Conservation (phyloP, 176 grass and related monocot genomes). For the Aechmea fasciata region DNA sequence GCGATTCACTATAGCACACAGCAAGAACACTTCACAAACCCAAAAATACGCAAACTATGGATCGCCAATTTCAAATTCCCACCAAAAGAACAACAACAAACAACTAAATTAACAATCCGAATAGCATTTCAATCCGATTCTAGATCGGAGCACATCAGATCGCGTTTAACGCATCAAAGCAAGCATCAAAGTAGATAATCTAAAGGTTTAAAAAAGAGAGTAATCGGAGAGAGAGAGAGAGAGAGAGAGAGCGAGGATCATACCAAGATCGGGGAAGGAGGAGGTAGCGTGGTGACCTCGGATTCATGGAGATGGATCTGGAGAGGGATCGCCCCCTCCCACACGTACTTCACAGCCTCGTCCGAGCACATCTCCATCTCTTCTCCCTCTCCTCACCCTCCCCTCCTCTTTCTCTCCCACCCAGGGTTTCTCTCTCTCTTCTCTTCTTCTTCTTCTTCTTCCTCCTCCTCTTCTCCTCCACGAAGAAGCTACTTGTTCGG, state of each 20-base stretch:
- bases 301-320: conserved; percentile 93
- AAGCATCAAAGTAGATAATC: too few species aligned
- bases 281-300: conserved; percentile 80
- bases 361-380: conserved; percentile 39
- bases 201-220: neutral
- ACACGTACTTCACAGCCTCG: conserved; percentile 63
- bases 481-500: too few species aligned
- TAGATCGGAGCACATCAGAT: too few species aligned
- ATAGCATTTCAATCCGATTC: too few species aligned
- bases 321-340: conserved; percentile 76
- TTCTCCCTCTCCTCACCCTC: neutral
- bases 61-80: too few species aligned
- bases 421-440: neutral
- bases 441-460: neutral
- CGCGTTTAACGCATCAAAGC: too few species aligned
- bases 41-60: too few species aligned
- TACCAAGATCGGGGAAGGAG: conserved; percentile 81
- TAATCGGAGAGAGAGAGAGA: neutral
- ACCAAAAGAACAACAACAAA: too few species aligned
- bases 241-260: neutral
- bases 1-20: too few species aligned
- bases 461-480: too few species aligned
- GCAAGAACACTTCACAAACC: too few species aligned
- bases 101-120: too few species aligned
- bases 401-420: neutral